Evolutionary conservation across 1,284 basidiomycete genomes (phyloP), one percentile per base, ranked within the genome.

Genomic region (Anthracocystis panici-leucophaei): DNA sequence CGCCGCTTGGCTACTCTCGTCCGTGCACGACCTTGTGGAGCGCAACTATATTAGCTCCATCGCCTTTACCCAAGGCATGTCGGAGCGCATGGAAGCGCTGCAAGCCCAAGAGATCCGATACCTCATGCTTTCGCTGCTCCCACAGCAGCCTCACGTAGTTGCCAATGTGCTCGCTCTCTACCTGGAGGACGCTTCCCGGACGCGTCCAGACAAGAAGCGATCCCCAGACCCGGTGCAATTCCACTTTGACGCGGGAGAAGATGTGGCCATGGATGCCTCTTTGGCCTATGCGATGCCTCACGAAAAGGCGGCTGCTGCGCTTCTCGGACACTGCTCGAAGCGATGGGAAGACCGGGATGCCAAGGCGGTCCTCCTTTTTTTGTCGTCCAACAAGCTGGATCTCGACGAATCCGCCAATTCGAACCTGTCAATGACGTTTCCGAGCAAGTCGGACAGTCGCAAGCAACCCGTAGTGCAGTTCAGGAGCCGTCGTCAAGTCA

Each of bases 81-180:
- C 66, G 20, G 72, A 69, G 18, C 62, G 72, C 6, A 40, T 75
- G n/a, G 46, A 45, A 23, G n/a, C 38, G 33, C 52, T 75, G 11
- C 45, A 35, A 20, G 48, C 56, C 6, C n/a, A 21, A 16, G 63
- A 60, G 35, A 18, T 66, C 9, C 63, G 51, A 41, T 31, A 44
- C 20, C 55, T 75, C 20, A 42, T 63, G 50, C 45, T 57, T n/a
- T 57, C 66, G 18, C 63, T 75, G 11, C 46, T 66, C 33, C 29
- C 20, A 6, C 21, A 25, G 10, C 25, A 65, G 38, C 59, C 72
- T 0, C 52, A 40, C 14, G 5, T 69, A 6, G 63, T 57, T 10
- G 66, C 59, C 16, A 63, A 29, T 4, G 56, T 53, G 20, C 66
- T 75, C 3, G 27, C 44, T n/a, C 21, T 25, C 16, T 46, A 65